phyloP scores from a whole-genome alignment of 2,329 filamentous ascomycete genomes.

The Dactylellina drechsleri region DNA sequence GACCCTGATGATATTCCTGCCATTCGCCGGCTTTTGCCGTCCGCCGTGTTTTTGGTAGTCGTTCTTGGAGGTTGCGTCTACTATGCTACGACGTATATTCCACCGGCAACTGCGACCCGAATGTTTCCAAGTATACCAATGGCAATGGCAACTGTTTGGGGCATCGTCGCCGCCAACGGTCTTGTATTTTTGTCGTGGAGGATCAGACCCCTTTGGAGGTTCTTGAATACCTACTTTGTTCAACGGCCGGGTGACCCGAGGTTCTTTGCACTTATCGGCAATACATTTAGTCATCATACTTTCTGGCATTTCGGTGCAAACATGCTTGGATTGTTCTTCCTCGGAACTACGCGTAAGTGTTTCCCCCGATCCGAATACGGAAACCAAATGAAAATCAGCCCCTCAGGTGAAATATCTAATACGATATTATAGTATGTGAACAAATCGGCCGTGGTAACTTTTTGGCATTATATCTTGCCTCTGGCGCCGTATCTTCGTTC shows the following conservation, averaged over 20 bases:
- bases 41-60: slow-evolving; percentile 60
- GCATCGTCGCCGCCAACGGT: slow-evolving; percentile 71
- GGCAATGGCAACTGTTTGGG: slow-evolving; percentile 72
- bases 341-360: slow-evolving; percentile 68
- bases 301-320: slow-evolving; percentile 72
- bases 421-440: slow-evolving; percentile 67
- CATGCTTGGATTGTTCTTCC: slow-evolving; percentile 72
- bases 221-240: slow-evolving; percentile 76
- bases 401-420: too few species aligned
- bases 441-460: slow-evolving; percentile 76
- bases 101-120: slow-evolving; percentile 64
- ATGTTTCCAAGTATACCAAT: slow-evolving; percentile 72
- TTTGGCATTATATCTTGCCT: slow-evolving; percentile 72
- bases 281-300: slow-evolving; percentile 75
- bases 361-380: background rate
- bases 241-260: slow-evolving; percentile 73
- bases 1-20: slow-evolving; percentile 44
- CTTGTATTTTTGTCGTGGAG: slow-evolving; percentile 71
- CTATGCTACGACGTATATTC: slow-evolving; percentile 64
- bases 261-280: slow-evolving; percentile 71
- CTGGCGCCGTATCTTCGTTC: slow-evolving; percentile 70
- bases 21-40: slow-evolving; percentile 60
- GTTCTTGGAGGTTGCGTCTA: slow-evolving; percentile 59
- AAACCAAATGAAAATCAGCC: background rate
- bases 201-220: slow-evolving; percentile 72